phyloP scores from a whole-genome alignment of 495 filamentous ascomycete genomes.

The Podospora pseudoanserina region DNA sequence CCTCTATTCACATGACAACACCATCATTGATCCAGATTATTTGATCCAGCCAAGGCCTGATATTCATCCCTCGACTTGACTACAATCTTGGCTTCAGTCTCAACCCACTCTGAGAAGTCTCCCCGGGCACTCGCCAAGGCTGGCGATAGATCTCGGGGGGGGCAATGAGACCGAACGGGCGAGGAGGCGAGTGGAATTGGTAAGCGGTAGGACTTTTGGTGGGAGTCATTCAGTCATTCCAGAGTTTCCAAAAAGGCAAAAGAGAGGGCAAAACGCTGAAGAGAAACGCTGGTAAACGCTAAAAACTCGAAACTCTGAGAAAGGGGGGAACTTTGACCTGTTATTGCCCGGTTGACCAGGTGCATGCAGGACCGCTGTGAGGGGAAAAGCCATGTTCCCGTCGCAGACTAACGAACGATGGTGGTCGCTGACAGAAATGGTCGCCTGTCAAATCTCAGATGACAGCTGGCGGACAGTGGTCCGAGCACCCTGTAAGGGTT shows the following conservation, averaged over 20 bases:
- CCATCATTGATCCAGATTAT: neutral
- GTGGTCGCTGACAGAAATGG: slow-evolving; percentile 2
- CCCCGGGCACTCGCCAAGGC: slow-evolving; percentile 7
- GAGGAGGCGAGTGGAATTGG: slow-evolving; percentile 2
- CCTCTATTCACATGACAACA: neutral
- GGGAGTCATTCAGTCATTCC: slow-evolving; percentile 2
- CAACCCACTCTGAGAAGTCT: neutral
- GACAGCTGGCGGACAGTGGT: slow-evolving; percentile 8
- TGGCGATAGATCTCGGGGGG: slow-evolving; percentile 1
- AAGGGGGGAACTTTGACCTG: neutral
- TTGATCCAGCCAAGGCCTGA: neutral
- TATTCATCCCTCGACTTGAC: neutral
- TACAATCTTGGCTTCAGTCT: slow-evolving; percentile 2
- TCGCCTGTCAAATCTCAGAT: neutral
- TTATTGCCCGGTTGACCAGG: slow-evolving; percentile 1
- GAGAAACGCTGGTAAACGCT: neutral
- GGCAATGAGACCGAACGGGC: slow-evolving; percentile 7
- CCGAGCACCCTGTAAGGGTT: slow-evolving; percentile 5
- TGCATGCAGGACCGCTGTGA: slow-evolving; percentile 1
- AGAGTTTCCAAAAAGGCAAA: neutral
- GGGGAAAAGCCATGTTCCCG: slow-evolving; percentile 3
- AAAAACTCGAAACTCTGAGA: neutral
- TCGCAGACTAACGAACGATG: slow-evolving; percentile 10
- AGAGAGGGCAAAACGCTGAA: slow-evolving; percentile 9
- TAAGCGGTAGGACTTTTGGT: neutral